Base-by-base conservation (phyloP, 192 early-diverging fungal genomes). In the Backusella westeae region DNA sequence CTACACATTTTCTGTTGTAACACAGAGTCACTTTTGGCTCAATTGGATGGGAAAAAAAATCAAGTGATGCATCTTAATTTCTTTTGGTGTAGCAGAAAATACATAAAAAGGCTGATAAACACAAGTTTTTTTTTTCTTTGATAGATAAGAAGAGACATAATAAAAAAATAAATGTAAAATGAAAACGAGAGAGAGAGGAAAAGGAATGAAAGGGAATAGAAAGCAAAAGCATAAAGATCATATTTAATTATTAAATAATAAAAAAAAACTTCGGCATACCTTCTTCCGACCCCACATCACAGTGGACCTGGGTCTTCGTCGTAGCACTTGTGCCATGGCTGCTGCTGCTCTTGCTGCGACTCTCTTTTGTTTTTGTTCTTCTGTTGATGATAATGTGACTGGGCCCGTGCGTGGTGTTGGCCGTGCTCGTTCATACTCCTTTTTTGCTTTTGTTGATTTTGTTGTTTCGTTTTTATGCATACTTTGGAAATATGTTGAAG, bases 231-330 rank as follows among this genome's bases (percentile, higher is more conserved):
- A 49, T 49, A 49, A 49, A 17, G 19, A 17, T 49, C 46, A 49
- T 49, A n/a, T 49, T 49, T 49, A 49, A 49, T 49, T 49, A 49
- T n/a, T 19, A n/a, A n/a, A 56, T 23, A 56, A 8, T 53, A 53
- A 59, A 10, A 69, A 39, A 34, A 49, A 71, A 71, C 15, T n/a
- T 71, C 70, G 70, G 70, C 70, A 44, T 29, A 75, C 74, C 74
- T 75, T 75, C 63, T 65, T 75, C 39, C 74, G 74, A 65, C 74
- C 74, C 74, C 74, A 75, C 29, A 75, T 75, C 56, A 75, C 21
- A 26, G 67, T 56, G 19, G 74, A 75, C 63, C 63, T 35, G 65
- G 74, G 74, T 75, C 74, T 75, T 35, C 74, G 39, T 44, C 63
- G 74, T 44, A 75, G 56, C 74, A 67, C 74, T 34, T 63, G 59